These are phyloP conservation scores for Papilionanthe hybrid DNA, from an alignment of 116 monocot species.

Conservation along the genomic window DNA sequence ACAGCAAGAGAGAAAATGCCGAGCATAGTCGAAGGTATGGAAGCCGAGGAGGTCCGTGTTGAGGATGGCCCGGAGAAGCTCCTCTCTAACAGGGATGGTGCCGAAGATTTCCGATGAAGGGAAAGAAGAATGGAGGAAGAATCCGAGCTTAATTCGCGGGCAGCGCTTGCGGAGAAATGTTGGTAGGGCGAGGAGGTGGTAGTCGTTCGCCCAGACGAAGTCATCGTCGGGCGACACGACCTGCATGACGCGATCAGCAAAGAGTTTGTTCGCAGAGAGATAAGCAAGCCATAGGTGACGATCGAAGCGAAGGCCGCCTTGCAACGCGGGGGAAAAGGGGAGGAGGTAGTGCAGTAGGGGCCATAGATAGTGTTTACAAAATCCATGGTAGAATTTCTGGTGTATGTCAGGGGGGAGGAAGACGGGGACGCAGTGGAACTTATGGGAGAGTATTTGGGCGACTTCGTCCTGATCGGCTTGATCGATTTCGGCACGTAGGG, in stretches of 20 bases:
- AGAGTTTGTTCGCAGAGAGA: constrained; percentile 24
- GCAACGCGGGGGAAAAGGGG: constrained; percentile 12
- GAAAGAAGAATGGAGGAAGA: constrained; percentile 36
- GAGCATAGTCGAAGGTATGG: constrained; percentile 38
- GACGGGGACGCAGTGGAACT: constrained; percentile 20
- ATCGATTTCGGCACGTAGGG: constrained; percentile 26
- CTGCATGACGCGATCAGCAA: constrained; percentile 23
- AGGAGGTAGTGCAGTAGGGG: constrained; percentile 35
- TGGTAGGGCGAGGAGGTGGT: constrained; percentile 40
- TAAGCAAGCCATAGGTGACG: constrained; percentile 19
- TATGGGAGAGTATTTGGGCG: constrained; percentile 18
- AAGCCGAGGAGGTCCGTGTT: constrained; percentile 42
- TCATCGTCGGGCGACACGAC: constrained; percentile 23
- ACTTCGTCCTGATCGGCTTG: constrained; percentile 27
- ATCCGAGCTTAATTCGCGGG: constrained; percentile 22
- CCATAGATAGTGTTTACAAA: constrained; percentile 37
- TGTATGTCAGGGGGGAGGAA: constrained; percentile 24
- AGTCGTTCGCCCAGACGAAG: constrained; percentile 38
- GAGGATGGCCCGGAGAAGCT: constrained; percentile 26
- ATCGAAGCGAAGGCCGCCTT: constrained; percentile 23
- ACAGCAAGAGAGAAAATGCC: constrained; percentile 37
- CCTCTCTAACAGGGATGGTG: constrained; percentile 19
- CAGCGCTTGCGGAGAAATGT: constrained; percentile 26
- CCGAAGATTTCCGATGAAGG: constrained; percentile 30
- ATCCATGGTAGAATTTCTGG: constrained; percentile 34